Conservation (phyloP, 2,329 filamentous ascomycete species). For the Fusarium sp. region DNA sequence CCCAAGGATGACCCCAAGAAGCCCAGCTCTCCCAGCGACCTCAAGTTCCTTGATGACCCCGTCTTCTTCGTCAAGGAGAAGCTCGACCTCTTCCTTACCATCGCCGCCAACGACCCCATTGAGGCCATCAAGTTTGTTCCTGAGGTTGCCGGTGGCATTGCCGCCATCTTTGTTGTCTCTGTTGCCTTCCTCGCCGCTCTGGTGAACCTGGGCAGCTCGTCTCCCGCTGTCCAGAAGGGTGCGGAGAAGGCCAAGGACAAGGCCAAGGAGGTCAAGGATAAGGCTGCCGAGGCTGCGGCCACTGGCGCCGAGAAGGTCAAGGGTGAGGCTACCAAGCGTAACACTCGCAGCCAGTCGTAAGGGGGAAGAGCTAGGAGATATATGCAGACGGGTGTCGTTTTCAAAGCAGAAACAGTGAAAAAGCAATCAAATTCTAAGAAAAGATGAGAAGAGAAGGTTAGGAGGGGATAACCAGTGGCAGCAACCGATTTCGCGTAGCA, state of each 20-base stretch:
- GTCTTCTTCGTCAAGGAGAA: constrained; percentile 92
- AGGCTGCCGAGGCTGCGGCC: constrained; percentile 73
- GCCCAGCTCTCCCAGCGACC: constrained; percentile 80
- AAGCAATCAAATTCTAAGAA: constrained; percentile 13
- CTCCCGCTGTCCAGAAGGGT: constrained; percentile 82
- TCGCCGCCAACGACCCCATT: constrained; percentile 85
- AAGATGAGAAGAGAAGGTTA: constrained; percentile 26
- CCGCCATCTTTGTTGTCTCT: constrained; percentile 78
- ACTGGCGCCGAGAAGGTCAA: constrained; percentile 82
- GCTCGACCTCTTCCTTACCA: constrained; percentile 89
- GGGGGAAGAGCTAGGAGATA: constrained; percentile 12
- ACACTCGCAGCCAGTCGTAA: constrained; percentile 71
- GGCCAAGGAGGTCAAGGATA: constrained; percentile 78
- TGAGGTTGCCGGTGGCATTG: constrained; percentile 88
- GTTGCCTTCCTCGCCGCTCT: constrained; percentile 79
- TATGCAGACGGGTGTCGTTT: constrained; percentile 10
- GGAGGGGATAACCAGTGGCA: constrained; percentile 42
- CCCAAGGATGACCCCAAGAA: constrained; percentile 77
- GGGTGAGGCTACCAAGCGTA: constrained; percentile 77
- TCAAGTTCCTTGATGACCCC: constrained; percentile 93
- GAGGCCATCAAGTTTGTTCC: constrained; percentile 91
- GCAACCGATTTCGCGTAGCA: constrained; percentile 38
- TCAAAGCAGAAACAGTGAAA: constrained; percentile 17
- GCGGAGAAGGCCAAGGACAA: constrained; percentile 77
- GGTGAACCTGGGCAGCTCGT: constrained; percentile 75